Base-by-base conservation (phyloP, 2,329 filamentous ascomycete species). In the Trichophyton benhamiae region DNA sequence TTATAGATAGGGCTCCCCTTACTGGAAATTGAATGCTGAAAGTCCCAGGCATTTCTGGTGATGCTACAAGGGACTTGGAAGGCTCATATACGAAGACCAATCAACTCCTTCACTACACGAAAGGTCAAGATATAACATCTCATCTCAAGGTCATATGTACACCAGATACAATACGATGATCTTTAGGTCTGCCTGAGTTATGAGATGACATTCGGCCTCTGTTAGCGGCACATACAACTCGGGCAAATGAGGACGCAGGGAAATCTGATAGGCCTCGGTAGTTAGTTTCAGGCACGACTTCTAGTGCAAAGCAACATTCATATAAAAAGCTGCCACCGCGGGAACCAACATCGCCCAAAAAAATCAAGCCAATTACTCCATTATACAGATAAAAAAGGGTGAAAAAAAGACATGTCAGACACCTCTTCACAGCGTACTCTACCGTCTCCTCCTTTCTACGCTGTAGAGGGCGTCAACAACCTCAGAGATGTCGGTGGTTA, bases 401-500 rank as follows among this genome's bases (percentile, higher is more conserved):
- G 9, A 13, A 20, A 17, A 48, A 48, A 25, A 13, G 9, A 4
- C 44, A 48, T 48, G 44, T 20, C 44, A 48, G 20, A 48, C n/a
- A 48, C 20, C 44, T 7, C 20, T 25, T 48, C 44, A 17, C 44
- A 48, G 9, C 17, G 20, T 25, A 15, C 8, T 58, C 61, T 64
- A 36, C 65, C 62, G 15, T 65, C 64, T 44, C 62, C 65, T 6
- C 65, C 65, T 36, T 66, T 66, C 59, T 46, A 61, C 61, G 22
- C 25, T 30, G 61, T 87, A 38, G 74, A 78, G 1, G 85, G 85
- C 20, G 78, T 89, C 41, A 74, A 77, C 64, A 89, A 90, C 73
- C 85, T 89, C 69, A 81, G 87, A 60, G 85, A 88, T 69, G 75
- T 87, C 27, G 85, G 85, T 64, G 83, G 83, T 52, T 83, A 85